phyloP scores from a whole-genome alignment of 2,329 filamentous ascomycete genomes.

The Fusarium foetens region DNA sequence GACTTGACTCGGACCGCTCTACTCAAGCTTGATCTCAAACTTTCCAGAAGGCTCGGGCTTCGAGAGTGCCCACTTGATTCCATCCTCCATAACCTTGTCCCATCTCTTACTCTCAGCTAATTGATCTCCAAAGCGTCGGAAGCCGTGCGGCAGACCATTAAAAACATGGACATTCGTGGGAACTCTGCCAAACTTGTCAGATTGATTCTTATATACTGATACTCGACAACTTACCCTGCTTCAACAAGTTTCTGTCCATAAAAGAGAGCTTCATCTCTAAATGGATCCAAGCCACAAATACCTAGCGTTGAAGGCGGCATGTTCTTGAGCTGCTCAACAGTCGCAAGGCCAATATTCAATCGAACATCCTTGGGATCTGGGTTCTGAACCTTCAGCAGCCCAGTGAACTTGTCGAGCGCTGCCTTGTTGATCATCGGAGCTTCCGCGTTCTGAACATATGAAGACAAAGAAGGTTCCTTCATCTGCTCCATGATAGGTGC shows the following conservation, averaged over 20 bases:
- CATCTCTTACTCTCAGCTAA: conserved; percentile 52
- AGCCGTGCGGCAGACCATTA: conserved; percentile 64
- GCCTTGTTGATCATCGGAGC: conserved; percentile 54
- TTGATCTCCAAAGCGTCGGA: conserved; percentile 53
- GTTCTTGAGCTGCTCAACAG: conserved; percentile 49
- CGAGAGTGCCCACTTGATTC: conserved; percentile 54
- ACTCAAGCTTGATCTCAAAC: conserved; percentile 33
- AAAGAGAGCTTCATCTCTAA: conserved; percentile 60
- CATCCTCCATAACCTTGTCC: conserved; percentile 56
- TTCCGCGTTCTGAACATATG: conserved; percentile 56
- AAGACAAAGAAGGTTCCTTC: conserved; percentile 54
- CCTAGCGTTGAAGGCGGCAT: conserved; percentile 58
- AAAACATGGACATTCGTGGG: conserved; percentile 61
- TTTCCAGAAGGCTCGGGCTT: conserved; percentile 48
- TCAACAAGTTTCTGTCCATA: conserved; percentile 56
- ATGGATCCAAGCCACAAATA: conserved; percentile 58
- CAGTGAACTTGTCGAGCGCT: conserved; percentile 29
- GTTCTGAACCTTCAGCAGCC: conserved; percentile 41
- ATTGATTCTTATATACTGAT: too few relatives aligned
- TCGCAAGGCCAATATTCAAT: conserved; percentile 50
- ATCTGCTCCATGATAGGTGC: conserved; percentile 49
- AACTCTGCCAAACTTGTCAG: conserved; percentile 47
- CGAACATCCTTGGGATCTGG: conserved; percentile 46
- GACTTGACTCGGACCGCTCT: rapidly evolving
- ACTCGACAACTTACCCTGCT: conserved; percentile 51